A percentile compares a stretch with the other conserved stretches of the same genome.
Evolutionary conservation across 2,329 filamentous ascomycete species (phyloP).

Genomic region (Colletotrichum australisinense): DNA sequence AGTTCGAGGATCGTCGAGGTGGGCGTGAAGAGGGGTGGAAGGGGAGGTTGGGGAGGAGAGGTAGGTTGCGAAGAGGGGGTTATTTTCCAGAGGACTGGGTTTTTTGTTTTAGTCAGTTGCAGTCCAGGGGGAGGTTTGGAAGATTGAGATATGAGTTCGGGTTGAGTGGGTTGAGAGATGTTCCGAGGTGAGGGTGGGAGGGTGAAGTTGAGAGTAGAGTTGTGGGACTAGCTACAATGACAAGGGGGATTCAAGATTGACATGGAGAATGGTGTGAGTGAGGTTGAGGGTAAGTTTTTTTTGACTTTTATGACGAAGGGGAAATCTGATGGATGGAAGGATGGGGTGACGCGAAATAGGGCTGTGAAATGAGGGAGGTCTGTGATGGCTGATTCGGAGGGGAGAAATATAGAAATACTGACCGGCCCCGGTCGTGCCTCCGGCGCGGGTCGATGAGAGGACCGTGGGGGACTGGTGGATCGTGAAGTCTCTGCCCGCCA

Average conservation of each 20-base stretch:
- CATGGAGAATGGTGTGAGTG: no score
- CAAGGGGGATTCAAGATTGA: no score
- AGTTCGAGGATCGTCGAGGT: conserved; percentile 79
- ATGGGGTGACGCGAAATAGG: background rate
- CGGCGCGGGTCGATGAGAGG: conserved; percentile 79
- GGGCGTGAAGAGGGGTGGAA: conserved; percentile 66
- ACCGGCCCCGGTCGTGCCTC: conserved; percentile 67
- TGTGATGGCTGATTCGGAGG: background rate
- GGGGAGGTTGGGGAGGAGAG: conserved; percentile 72
- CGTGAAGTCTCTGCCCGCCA: conserved; percentile 77
- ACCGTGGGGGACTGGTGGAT: conserved; percentile 88
- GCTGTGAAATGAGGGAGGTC: background rate
- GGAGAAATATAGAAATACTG: conserved; percentile 35
- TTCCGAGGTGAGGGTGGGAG: no score
- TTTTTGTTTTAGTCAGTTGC: background rate
- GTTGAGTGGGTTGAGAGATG: background rate
- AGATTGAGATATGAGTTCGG: background rate
- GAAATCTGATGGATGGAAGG: background rate
- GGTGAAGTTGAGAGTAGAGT: no score
- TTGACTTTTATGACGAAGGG: background rate
- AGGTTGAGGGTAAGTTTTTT: no score
- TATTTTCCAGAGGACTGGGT: conserved; percentile 91
- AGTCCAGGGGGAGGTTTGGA: background rate
- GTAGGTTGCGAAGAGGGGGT: conserved; percentile 85
- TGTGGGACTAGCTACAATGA: no score